Evolutionary conservation across 192 early-diverging fungal species (phyloP), one percentile per base, ranked within the genome.

Genomic region (Oehlia diaphana): DNA sequence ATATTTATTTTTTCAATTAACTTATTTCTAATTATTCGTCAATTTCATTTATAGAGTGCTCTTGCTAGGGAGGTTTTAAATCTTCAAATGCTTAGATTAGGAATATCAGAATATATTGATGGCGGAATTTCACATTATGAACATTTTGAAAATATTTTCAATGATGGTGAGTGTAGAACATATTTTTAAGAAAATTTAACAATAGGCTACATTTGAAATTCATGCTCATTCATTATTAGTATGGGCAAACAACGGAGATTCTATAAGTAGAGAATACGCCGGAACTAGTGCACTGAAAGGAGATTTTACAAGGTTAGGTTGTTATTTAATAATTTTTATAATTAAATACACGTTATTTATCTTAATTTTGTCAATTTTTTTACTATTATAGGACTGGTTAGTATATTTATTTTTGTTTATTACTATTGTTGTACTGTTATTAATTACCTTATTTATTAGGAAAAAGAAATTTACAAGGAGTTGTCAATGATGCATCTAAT

Each of bases 191-290:
- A 19, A 65, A 65, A 31, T 2, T 65, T 28, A 65, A 65, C 10
- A 13, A 9, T 31, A 13, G 39, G 0, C 10, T 13, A 12, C 3
- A 21, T n/a, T n/a, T 49, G 47, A 47, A n/a, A 28, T 42, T 64
- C 10, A 10, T 65, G 13, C 42, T 63, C 10, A 19, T 44, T 70
- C 19, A 12, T 74, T n/a, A 21, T 21, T 66, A 87, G 89, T 90
- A 16, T 94, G 93, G 93, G 93, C 93, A 8, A 93, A 94, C 82
- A 94, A 93, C 74, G 93, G 93, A 28, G 93, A 94, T 82, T 90
- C 87, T 35, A 93, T 94, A 47, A 92, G 90, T 80, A 82, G 90
- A 35, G 91, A 93, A 84, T 93, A 93, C 81, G 91, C 93, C 14
- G 93, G 93, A 9, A 94, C 93, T 2, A 91, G 90, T 80, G 92